A percentile compares a stretch with the other conserved stretches of the same genome.
These are phyloP conservation scores for Colletotrichum echinochloae DNA, from an alignment of 2,329 filamentous ascomycete genomes.

Conservation along the genomic window DNA sequence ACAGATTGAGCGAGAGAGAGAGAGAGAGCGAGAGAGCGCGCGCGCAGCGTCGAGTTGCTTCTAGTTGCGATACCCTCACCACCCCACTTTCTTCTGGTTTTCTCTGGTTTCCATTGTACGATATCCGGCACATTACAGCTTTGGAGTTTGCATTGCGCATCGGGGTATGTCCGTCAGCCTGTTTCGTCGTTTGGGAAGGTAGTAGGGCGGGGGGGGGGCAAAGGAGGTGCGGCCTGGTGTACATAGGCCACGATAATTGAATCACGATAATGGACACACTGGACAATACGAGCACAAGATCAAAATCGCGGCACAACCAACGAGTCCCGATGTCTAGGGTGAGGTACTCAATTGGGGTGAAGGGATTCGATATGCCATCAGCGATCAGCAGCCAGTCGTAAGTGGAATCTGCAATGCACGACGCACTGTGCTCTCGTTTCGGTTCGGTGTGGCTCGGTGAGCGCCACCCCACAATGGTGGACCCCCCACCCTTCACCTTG, in stretches of 20 bases:
- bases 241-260: conserved; percentile 40
- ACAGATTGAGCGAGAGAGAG: conserved; percentile 12
- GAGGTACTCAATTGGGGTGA: neutral
- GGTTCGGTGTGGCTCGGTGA: conserved; percentile 8
- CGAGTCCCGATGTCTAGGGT: neutral
- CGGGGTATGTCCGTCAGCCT: conserved; percentile 30
- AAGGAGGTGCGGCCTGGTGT: conserved; percentile 28
- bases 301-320: no score
- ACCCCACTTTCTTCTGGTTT: conserved; percentile 41
- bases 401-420: neutral
- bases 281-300: neutral
- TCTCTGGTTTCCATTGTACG: conserved; percentile 39
- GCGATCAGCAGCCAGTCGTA: neutral
- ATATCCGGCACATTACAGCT: conserved; percentile 39
- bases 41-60: conserved; percentile 34
- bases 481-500: conserved; percentile 11
- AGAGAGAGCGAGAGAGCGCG: conserved; percentile 21
- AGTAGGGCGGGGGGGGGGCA: neutral
- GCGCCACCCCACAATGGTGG: neutral
- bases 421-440: conserved; percentile 10
- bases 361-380: neutral
- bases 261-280: conserved; percentile 26
- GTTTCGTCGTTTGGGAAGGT: conserved; percentile 30
- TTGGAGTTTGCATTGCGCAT: conserved; percentile 39
- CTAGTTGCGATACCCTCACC: conserved; percentile 43